Evolutionary conservation across 164 flowering plant genomes (phyloP).

Genomic region (Aristolochia fimbriata): DNA sequence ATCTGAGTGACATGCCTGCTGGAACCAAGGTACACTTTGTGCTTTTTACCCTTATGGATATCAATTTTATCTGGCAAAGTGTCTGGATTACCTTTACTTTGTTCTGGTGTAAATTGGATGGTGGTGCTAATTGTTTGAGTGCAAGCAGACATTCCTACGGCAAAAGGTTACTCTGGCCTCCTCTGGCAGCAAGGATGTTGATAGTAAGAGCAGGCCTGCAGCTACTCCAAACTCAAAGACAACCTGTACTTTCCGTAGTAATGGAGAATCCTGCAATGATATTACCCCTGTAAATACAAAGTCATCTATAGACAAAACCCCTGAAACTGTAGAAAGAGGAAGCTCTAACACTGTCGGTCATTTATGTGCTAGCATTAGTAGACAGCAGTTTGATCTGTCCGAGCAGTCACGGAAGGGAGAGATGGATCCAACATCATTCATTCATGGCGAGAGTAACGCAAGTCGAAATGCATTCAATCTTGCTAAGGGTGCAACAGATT

Average conservation of each 20-base stretch:
- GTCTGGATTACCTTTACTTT: background rate
- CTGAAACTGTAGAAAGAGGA: slow-evolving; percentile 14
- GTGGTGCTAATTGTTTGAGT: slow-evolving; percentile 1
- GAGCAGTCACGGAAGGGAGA: slow-evolving; percentile 13
- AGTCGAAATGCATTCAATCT: slow-evolving; percentile 3
- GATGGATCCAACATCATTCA: slow-evolving; percentile 1
- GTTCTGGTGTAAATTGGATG: slow-evolving; percentile 27
- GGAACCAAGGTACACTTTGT: slow-evolving; percentile 67
- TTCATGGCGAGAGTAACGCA: slow-evolving; percentile 8
- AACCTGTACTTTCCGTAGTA: slow-evolving; percentile 6
- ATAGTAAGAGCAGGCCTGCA: slow-evolving; percentile 11
- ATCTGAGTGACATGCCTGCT: slow-evolving; percentile 92
- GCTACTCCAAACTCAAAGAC: slow-evolving; percentile 11
- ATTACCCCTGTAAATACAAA: slow-evolving; percentile 7
- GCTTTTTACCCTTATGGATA: background rate
- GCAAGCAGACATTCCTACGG: slow-evolving; percentile 70
- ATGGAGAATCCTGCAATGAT: slow-evolving; percentile 12
- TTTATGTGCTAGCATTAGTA: slow-evolving; percentile 11
- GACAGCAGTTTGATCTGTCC: slow-evolving; percentile 6
- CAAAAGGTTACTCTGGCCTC: slow-evolving; percentile 74
- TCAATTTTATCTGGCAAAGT: background rate
- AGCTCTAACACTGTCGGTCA: slow-evolving; percentile 14
- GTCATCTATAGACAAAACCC: slow-evolving; percentile 8
- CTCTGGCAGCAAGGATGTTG: slow-evolving; percentile 17
- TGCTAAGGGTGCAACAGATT: background rate